These are phyloP conservation scores for Gigaspora rosea DNA, from an alignment of 192 early-diverging fungal species.

Conservation along the genomic window DNA sequence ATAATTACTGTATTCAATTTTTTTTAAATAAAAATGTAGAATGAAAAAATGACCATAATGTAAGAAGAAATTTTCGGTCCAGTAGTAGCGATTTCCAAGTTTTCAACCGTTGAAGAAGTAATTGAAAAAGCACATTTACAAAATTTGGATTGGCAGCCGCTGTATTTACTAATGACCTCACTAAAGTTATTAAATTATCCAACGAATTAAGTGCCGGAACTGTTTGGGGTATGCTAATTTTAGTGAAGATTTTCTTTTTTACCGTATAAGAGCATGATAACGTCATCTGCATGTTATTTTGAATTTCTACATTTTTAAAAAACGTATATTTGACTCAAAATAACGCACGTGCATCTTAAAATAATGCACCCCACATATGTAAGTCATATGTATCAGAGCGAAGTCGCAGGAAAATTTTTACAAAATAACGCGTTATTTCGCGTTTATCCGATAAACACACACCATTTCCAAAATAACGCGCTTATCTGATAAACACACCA, in stretches of 20 bases:
- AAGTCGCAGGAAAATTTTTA: no score
- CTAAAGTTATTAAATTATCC: conserved; percentile 54
- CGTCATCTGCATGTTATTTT: no score
- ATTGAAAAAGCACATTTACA: conserved; percentile 73
- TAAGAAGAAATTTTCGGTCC: conserved; percentile 90
- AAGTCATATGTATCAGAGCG: no score
- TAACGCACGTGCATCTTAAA: no score
- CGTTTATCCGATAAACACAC: no score
- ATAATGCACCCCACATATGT: no score
- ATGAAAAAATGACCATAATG: conserved; percentile 54
- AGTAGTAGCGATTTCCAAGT: conserved; percentile 75
- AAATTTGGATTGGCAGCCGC: conserved; percentile 75
- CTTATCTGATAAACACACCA: no score
- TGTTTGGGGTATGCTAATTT: conserved; percentile 51
- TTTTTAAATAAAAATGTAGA: background rate
- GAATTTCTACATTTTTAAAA: no score
- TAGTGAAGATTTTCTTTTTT: background rate
- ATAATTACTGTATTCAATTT: background rate
- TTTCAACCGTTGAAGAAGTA: conserved; percentile 72
- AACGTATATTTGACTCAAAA: no score
- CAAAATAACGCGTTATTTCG: no score
- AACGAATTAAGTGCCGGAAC: conserved; percentile 57
- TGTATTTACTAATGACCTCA: conserved; percentile 69
- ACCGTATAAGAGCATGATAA: no score
- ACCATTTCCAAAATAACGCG: no score